Base-by-base conservation (phyloP, 805 yeast species). In the Candida germanica region DNA sequence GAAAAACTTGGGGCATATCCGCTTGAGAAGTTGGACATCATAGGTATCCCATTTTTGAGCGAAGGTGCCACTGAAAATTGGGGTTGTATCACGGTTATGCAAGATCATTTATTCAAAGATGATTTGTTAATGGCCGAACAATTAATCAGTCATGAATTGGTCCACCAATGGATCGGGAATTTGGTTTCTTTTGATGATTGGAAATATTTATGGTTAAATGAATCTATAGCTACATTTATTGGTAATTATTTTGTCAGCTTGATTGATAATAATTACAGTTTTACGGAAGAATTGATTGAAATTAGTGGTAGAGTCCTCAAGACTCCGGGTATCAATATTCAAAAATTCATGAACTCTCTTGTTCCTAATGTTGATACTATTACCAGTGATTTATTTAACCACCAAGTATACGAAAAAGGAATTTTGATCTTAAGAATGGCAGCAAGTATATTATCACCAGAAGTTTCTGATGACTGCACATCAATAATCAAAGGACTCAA, bases 51-150 rank as follows among this genome's bases (percentile, higher is more conserved):
- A 7, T 81, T 79, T 47, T 62, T 85, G 38, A 69, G 78, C 19
- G 91, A 83, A 53, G 84, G 85, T 40, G 94, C 86, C 2, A 84
- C 83, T 79, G 94, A 85, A 53, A 83, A 84, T 53, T 80, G 83
- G 75, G 84, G 87, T 3, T 58, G 82, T 59, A 69, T 85, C 33
- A 75, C 83, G 2, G 66, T 81, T 6, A 71, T 79, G 36, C 70
- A 74, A 34, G 70, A 71, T 30, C 80, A 77, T 44, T 36, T 66
- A 9, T 48, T 59, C 17, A 24, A 56, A 12, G 53, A 53, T 26
- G 59, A 54, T n/a, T 25, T 35, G 0, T 50, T 26, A 7, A 66
- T 59, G 39, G 50, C 77, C 16, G 61, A 75, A 42, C 83, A 80
- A 48, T 66, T 84, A 29, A 50, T 85, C 6, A 78, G 76, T 1